Conservation (phyloP, 1,139 yeast species). For the Scheffersomyces parashehatae region DNA sequence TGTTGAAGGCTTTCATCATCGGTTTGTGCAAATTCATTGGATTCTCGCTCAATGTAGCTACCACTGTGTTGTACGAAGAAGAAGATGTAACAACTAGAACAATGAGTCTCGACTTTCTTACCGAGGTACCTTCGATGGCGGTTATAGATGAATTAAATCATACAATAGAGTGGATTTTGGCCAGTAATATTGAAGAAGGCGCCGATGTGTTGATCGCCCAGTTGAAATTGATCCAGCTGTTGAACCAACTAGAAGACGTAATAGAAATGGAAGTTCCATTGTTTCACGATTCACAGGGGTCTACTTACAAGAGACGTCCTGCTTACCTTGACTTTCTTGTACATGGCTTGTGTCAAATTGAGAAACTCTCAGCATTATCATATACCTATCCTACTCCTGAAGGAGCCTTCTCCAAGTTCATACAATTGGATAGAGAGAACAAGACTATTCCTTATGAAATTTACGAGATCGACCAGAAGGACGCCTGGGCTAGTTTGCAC, state of each 20-base stretch:
- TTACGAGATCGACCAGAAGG: conserved; percentile 20
- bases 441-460: conserved; percentile 57
- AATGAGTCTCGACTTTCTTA: conserved; percentile 50
- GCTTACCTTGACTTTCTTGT: conserved; percentile 14
- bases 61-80: conserved; percentile 70
- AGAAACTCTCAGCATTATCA: conserved; percentile 9
- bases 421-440: conserved; percentile 57
- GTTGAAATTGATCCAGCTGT: conserved; percentile 25
- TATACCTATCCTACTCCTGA: conserved; percentile 18
- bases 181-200: conserved; percentile 3
- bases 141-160: conserved; percentile 18
- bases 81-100: conserved; percentile 70
- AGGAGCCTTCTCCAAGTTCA: conserved; percentile 46
- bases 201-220: conserved; percentile 21
- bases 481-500: conserved; percentile 32
- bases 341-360: conserved; percentile 15
- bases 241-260: conserved; percentile 31
- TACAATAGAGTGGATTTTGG: conserved; percentile 1
- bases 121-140: conserved; percentile 22
- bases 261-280: conserved; percentile 22
- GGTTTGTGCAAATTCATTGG: conserved; percentile 58
- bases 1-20: conserved; percentile 46
- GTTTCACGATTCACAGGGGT: conserved; percentile 10
- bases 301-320: neutral
- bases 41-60: conserved; percentile 47